Conservation (phyloP, 345 rosid species). For the Bruguiera parviflora region DNA sequence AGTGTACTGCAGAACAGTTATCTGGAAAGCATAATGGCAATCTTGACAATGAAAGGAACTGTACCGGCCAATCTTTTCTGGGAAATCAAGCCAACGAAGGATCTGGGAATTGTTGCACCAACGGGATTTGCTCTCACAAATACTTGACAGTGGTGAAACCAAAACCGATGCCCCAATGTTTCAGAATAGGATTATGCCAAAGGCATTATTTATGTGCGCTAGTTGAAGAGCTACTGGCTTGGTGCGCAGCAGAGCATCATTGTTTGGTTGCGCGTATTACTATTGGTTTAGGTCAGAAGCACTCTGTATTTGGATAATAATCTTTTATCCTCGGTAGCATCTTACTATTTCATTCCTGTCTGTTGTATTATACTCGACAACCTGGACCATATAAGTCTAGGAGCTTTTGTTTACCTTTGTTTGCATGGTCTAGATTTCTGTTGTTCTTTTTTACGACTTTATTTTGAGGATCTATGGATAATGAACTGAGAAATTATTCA, state of each 20-base stretch:
- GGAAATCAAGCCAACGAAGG: constrained; percentile 34
- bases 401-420: neutral
- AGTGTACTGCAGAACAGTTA: constrained; percentile 43
- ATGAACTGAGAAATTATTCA: constrained; percentile 3
- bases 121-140: constrained; percentile 86
- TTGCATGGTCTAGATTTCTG: neutral
- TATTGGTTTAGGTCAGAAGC: constrained; percentile 5
- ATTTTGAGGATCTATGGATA: neutral
- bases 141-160: constrained; percentile 57
- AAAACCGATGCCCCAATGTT: constrained; percentile 28
- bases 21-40: constrained; percentile 33
- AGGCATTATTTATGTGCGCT: constrained; percentile 43
- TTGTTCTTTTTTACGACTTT: neutral
- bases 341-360: neutral
- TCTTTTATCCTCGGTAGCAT: constrained; percentile 11
- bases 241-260: neutral
- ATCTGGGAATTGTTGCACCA: constrained; percentile 39
- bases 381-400: neutral
- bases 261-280: constrained; percentile 11
- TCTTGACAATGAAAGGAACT: constrained; percentile 27
- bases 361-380: neutral
- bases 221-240: neutral
- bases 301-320: constrained; percentile 9
- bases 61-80: constrained; percentile 32
- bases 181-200: constrained; percentile 55